These are phyloP conservation scores for Huntiella savannae DNA, from an alignment of 2,329 filamentous ascomycete genomes.

Conservation along the genomic window DNA sequence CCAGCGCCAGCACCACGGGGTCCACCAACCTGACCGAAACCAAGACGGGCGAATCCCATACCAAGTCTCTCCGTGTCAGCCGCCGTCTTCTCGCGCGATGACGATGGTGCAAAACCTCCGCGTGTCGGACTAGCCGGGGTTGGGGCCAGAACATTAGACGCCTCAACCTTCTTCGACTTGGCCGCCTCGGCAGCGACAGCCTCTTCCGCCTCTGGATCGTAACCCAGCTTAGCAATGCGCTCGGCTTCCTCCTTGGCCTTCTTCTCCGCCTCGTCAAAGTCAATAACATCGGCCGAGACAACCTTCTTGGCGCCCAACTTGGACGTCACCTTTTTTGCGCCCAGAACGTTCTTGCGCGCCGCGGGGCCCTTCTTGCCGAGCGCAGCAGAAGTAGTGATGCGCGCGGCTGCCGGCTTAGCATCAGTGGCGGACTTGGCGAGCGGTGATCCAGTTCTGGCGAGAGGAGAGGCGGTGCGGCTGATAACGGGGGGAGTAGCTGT, in stretches of 20 bases:
- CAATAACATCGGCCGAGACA: slow-evolving; percentile 56
- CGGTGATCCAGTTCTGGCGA: slow-evolving; percentile 73
- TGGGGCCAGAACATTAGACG: slow-evolving; percentile 48
- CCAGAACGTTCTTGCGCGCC: slow-evolving; percentile 72
- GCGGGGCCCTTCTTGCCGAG: slow-evolving; percentile 54
- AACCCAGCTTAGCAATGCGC: slow-evolving; percentile 84
- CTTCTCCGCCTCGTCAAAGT: slow-evolving; percentile 94
- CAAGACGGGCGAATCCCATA: slow-evolving; percentile 70
- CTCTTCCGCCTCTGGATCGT: slow-evolving; percentile 77
- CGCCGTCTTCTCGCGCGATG: slow-evolving; percentile 40
- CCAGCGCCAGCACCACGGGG: slow-evolving; percentile 38
- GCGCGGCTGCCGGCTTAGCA: slow-evolving; percentile 38
- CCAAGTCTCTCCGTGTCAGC: slow-evolving; percentile 76
- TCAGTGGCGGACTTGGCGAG: slow-evolving; percentile 43
- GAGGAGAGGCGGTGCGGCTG: slow-evolving; percentile 72
- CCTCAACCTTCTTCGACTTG: slow-evolving; percentile 28
- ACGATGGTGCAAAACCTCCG: slow-evolving; percentile 42
- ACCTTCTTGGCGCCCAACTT: slow-evolving; percentile 85
- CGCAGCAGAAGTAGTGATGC: slow-evolving; percentile 60
- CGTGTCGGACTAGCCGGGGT: slow-evolving; percentile 52
- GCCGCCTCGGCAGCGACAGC: slow-evolving; percentile 45
- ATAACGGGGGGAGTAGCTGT: slow-evolving; percentile 69
- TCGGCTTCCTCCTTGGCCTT: slow-evolving; percentile 96
- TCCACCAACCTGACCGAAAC: slow-evolving; percentile 63
- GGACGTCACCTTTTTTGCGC: slow-evolving; percentile 57